Evolutionary conservation across 148 eudicot genomes (phyloP), one percentile per base, ranked within the genome.

Genomic region (Rhododendron ferrugineum): DNA sequence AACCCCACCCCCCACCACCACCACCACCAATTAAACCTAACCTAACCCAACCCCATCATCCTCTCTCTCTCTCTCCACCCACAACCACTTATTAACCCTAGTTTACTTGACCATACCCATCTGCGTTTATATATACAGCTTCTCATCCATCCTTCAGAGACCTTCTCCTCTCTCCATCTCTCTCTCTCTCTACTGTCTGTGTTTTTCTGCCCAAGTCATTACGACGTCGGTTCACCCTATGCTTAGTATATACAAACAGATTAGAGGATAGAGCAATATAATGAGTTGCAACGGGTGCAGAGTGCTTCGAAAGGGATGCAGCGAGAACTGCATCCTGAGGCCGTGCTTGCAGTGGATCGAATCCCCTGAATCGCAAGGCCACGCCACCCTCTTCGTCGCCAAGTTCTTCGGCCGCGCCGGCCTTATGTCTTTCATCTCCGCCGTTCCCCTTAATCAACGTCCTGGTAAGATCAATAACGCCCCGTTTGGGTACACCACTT

Each of bases 241-340:
- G 85, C 28, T 83, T 37, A 0, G 49, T 70, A 26, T 2, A 62
- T n/a, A 26, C 4, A 52, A 3, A 15, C 16, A 15, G 58, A 52
- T 36, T 3, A 44, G 2, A 3, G 20, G 0, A 62, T 3, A 28
- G 7, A 28, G 10, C 8, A 9, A 26, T 66, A 26, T 10, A 66
- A 64, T 94, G 96, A 94, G 96, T 77, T 94, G 96, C 91, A 94
- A 94, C 40, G 96, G 96, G 3, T 94, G 96, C 87, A 85, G 96
- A 70, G 89, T 94, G 2, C 91, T 94, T 5, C 89, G 96, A 40
- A 94, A 94, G 79, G 96, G 96, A 60, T 94, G 96, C 90, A 94
- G 96, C 32, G 96, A 94, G 46, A 84, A 82, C 58, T 94, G 96
- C 78, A 89, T 90, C 47, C 86, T 92, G 6, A 84, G 95, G 1